Base-by-base conservation (phyloP, 1,284 basidiomycete genomes). In the Boletus mariae region DNA sequence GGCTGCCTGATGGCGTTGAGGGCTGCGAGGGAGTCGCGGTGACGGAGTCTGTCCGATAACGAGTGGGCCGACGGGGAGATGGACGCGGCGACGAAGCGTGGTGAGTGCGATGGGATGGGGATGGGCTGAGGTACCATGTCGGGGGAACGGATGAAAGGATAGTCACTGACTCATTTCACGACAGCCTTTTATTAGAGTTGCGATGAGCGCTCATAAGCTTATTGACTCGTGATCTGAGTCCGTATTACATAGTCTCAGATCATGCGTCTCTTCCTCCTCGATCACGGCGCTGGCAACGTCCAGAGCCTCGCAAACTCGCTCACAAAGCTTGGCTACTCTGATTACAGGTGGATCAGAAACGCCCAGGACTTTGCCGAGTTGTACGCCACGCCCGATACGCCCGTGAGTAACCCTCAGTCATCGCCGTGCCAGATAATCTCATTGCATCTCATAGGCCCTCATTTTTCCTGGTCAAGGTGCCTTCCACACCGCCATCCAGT, bases 401-500 rank as follows among this genome's bases (percentile, higher is more conserved):
- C 94, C 53, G 95, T 97, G 70, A 77, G 94, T 83, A 45, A 45
- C 32, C 32, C 42, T 48, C 44, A 29, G 48, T 47, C 40, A 45
- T 58, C 45, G 42, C 45, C 46, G 12, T 38, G 41, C 34, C 43
- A 44, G 49, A 59, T 62, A 46, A 60, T 57, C 55, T 51, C 54
- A 53, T 57, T 37, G 55, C 53, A 49, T 54, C 45, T 56, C 49
- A 53, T 50, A 98, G 96, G 90, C 87, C 73, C 85, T 99, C 65
- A 80, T 99, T 63, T 99, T 99, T 70, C 97, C 97, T 47, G 97
- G 97, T n/a, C 97, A 99, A 42, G 97, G 97, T 26, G 84, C 94
- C 7, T 99, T 98, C 69, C 87, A 89, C 51, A 86, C 88, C 41
- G 97, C 96, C 9, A 87, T 98, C 63, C 77, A 82, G 49, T 87